Evolutionary conservation across 2,329 filamentous ascomycete species (phyloP), one percentile per base, ranked within the genome.

Genomic region (Alternaria sp.): DNA sequence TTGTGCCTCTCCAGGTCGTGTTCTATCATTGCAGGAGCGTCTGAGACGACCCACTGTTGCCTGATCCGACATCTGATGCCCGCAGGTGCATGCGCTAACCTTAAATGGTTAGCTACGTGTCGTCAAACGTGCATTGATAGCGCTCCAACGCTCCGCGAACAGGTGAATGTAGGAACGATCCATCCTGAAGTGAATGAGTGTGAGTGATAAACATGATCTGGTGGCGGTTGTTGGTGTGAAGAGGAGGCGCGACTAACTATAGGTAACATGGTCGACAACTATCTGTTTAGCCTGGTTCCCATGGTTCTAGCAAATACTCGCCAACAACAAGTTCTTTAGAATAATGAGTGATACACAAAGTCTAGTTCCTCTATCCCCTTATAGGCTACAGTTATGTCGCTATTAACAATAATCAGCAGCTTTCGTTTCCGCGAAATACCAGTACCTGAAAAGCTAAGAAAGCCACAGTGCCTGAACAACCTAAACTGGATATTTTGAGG

Each of bases 21-120:
- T 57, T 50, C 26, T 50, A 10, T 61, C 28, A 61, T 61, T 61
- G 32, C 58, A 61, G 45, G 52, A 61, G 45, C 45, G 13, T 26
- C 54, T 36, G 32, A 36, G 32, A 50, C 40, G 17, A 54, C 25
- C 58, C 58, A 47, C 45, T 50, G 12, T 50, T 61, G 52, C 52
- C 58, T 61, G 25, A 44, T 57, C 10, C 13, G 52, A 47, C 9
- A 21, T 50, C 17, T 19, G 52, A 40, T 19, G 32, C n/a, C 32
- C n/a, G 19, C 52, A 46, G 45, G 51, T 54, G 30, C 12, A 26
- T 47, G 19, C 23, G 19, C 51, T 46, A 23, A 46, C 19, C n/a
- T 40, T 0, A 17, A 40, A 17, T 17, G 8, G 49, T 17, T 30
- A 51, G n/a, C 7, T 15, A 32, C 12, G 30, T 21, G 43, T 4